Conservation (phyloP, 1,284 basidiomycete genomes). For the Trichosporon faecale region DNA sequence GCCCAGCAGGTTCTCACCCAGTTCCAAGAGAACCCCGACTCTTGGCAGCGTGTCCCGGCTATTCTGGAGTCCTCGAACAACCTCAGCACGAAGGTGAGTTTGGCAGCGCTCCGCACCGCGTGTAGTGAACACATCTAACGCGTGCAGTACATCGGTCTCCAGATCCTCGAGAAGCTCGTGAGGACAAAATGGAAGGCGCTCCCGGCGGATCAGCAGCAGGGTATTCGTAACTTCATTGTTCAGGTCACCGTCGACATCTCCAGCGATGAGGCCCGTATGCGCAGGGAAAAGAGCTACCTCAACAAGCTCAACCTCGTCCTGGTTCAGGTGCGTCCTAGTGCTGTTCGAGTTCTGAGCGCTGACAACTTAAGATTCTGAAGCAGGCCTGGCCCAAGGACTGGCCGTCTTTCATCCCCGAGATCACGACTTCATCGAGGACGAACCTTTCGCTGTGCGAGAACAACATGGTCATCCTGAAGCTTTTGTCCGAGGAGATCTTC, state of each 20-base stretch:
- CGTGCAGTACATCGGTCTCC: conserved; percentile 83
- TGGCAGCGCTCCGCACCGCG: no score
- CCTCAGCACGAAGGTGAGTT: conserved; percentile 81
- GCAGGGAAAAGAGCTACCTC: conserved; percentile 91
- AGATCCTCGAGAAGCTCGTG: conserved; percentile 93
- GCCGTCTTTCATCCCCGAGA: conserved; percentile 96
- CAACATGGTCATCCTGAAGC: conserved; percentile 98
- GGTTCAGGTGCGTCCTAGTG: conserved; percentile 66
- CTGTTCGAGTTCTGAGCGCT: background rate
- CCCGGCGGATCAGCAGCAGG: conserved; percentile 88
- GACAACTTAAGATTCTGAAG: conserved; percentile 77
- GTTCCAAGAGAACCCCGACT: conserved; percentile 95
- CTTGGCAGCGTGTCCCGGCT: conserved; percentile 95
- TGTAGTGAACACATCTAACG: background rate
- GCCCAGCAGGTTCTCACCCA: conserved; percentile 89
- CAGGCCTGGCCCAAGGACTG: conserved; percentile 99
- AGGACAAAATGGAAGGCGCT: conserved; percentile 93
- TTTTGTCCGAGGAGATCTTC: conserved; percentile 98
- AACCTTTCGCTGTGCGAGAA: conserved; percentile 98
- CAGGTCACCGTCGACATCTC: conserved; percentile 88
- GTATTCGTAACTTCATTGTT: conserved; percentile 96
- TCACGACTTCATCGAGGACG: conserved; percentile 94
- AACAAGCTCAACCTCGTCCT: conserved; percentile 97
- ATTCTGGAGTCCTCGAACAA: conserved; percentile 83
- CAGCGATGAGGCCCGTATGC: conserved; percentile 78